Evolutionary conservation across 768 basidiomycete species (phyloP), one percentile per base, ranked within the genome.

Genomic region (Hirschioporus abietinus): DNA sequence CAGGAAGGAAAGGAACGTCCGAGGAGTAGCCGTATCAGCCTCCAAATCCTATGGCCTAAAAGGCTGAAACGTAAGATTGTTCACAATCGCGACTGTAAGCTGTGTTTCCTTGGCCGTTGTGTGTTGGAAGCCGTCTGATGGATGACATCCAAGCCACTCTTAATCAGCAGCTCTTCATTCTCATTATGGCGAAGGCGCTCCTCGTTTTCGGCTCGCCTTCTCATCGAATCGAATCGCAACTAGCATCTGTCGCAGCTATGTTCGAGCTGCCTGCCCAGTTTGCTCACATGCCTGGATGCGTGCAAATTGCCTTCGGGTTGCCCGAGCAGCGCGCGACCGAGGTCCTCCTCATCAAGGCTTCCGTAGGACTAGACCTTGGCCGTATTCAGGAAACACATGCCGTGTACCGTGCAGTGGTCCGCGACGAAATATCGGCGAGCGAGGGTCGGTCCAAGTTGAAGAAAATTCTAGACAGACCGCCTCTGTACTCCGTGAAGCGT

Each of bases 181-280:
- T 96, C 71, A 89, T 89, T 73, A 84, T 97, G 25, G 92, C 93
- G 1, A 91, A 93, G 74, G 92, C 92, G 12, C 83, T 98, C 66
- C 86, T 98, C 74, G 83, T 88, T n/a, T 96, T 92, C 74, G 95
- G 95, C 23, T 92, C 95, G n/a, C 95, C 95, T 1, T 94, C 93
- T 24, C 96, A 97, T 76, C 85, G 96, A n/a, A 90, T 96, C 69
- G 94, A 96, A 78, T 88, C 92, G 0, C 95, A 96, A 74, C 84
- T 98, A 58, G 82, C 83, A 66, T 86, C 91, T 5, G 94, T 93
- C 1, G 90, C 94, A 7, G 79, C 73, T 18, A 78, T 81, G 0
- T 77, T 83, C 60, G 80, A 81, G 25, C 71, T 83, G 66, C 77
- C 81, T 68, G 81, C 80, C 35, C 80, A 81, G 66, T 80, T 81